These are phyloP conservation scores for Hypoxylon sp. DNA, from an alignment of 2,329 filamentous ascomycete species.

Conservation along the genomic window DNA sequence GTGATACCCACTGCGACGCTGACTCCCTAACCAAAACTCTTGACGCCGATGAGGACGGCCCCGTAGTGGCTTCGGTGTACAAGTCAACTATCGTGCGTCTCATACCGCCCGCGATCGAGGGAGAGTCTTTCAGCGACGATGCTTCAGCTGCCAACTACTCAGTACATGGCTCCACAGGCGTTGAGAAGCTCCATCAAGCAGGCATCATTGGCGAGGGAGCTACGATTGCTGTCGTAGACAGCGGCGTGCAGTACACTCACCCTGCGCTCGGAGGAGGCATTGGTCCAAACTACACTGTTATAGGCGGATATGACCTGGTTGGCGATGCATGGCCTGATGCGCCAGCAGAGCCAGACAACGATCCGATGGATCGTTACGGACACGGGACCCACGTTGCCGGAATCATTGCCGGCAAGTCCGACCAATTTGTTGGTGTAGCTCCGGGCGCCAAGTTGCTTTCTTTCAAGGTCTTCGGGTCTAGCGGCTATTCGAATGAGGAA, in stretches of 20 bases:
- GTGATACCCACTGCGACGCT: conserved; percentile 39
- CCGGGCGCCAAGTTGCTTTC: conserved; percentile 46
- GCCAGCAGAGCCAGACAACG: conserved; percentile 42
- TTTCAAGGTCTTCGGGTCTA: conserved; percentile 46
- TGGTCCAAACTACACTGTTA: conserved; percentile 46
- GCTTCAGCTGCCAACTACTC: conserved; percentile 46
- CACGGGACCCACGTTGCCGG: conserved; percentile 49
- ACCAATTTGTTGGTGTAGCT: conserved; percentile 48
- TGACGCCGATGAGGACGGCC: conserved; percentile 33
- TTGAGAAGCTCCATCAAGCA: conserved; percentile 44
- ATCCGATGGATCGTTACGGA: conserved; percentile 44
- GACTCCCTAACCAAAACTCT: conserved; percentile 38
- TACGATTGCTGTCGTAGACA: conserved; percentile 47
- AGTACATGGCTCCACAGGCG: conserved; percentile 46
- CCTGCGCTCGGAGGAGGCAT: conserved; percentile 49
- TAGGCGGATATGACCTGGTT: conserved; percentile 48
- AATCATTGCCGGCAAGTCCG: conserved; percentile 46
- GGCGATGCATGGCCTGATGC: conserved; percentile 46
- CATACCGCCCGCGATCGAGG: conserved; percentile 32
- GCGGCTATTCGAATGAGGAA: conserved; percentile 47
- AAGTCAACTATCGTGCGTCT: conserved; percentile 42
- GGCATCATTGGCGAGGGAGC: conserved; percentile 49
- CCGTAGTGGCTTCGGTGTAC: conserved; percentile 45
- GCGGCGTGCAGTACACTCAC: conserved; percentile 48
- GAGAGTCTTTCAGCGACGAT: conserved; percentile 45